These are phyloP conservation scores for Penicillium taxi DNA, from an alignment of 495 filamentous ascomycete genomes.

Conservation along the genomic window DNA sequence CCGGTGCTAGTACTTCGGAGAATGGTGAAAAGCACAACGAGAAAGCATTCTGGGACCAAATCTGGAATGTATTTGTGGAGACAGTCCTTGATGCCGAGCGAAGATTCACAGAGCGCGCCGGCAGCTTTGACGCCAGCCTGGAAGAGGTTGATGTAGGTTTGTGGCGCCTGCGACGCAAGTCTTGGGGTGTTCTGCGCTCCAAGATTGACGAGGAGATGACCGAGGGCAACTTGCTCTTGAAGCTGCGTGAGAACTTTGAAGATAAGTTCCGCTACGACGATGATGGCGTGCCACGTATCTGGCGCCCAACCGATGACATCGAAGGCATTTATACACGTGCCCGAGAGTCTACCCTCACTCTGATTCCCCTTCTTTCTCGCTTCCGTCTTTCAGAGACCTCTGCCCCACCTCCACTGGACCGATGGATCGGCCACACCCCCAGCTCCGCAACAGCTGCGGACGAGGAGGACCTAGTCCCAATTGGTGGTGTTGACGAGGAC, in stretches of 20 bases:
- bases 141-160: slow-evolving; percentile 90
- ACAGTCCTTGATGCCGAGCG: slow-evolving; percentile 81
- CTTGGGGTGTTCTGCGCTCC: slow-evolving; percentile 80
- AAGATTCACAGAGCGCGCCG: slow-evolving; percentile 77
- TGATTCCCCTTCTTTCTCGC: slow-evolving; percentile 83
- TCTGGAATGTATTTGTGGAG: slow-evolving; percentile 79
- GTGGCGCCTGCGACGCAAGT: slow-evolving; percentile 86
- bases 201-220: slow-evolving; percentile 97
- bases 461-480: slow-evolving; percentile 79
- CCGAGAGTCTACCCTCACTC: slow-evolving; percentile 77
- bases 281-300: slow-evolving; percentile 87
- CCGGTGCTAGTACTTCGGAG: slow-evolving; percentile 71
- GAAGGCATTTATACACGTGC: slow-evolving; percentile 88
- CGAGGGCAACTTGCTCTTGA: slow-evolving; percentile 91
- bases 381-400: slow-evolving; percentile 66
- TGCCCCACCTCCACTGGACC: slow-evolving; percentile 67
- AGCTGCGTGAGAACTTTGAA: slow-evolving; percentile 96
- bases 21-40: slow-evolving; percentile 65
- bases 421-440: slow-evolving; percentile 78
- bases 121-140: slow-evolving; percentile 83
- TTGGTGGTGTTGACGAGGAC: slow-evolving; percentile 85
- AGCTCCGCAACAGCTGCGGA: slow-evolving; percentile 66
- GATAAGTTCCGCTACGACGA: slow-evolving; percentile 99
- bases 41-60: slow-evolving; percentile 89
- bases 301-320: slow-evolving; percentile 95